Evolutionary conservation across 331 rosid genomes (phyloP).

Genomic region (Pyrus hybrid): DNA sequence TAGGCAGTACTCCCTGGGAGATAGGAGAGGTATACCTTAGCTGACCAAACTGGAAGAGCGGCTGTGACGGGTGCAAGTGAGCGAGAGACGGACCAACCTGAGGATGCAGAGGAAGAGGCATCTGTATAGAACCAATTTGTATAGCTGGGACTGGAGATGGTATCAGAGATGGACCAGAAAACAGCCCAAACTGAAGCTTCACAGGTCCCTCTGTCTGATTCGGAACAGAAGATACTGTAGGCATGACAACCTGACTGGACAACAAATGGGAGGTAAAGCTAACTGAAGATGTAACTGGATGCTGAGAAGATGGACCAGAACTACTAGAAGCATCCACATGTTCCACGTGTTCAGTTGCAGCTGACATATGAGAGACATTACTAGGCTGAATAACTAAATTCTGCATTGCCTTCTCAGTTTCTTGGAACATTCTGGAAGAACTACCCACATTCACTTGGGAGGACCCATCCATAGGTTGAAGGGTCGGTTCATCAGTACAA

Average conservation of each 20-base stretch:
- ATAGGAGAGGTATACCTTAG: conserved; percentile 69
- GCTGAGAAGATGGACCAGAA: conserved; percentile 43
- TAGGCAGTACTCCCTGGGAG: conserved; percentile 74
- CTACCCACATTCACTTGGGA: conserved; percentile 35
- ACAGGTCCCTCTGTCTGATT: conserved; percentile 71
- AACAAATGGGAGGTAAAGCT: conserved; percentile 40
- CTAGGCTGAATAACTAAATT: conserved; percentile 42
- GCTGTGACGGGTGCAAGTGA: conserved; percentile 72
- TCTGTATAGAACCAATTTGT: conserved; percentile 97
- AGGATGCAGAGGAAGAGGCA: conserved; percentile 92
- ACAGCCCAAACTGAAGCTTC: conserved; percentile 95
- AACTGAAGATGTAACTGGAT: conserved; percentile 33
- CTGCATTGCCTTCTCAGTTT: conserved; percentile 46
- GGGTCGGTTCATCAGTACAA: conserved; percentile 23
- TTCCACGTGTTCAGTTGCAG: conserved; percentile 31
- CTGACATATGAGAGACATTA: conserved; percentile 24
- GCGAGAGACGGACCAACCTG: conserved; percentile 63
- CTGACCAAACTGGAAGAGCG: conserved; percentile 98
- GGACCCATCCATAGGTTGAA: conserved; percentile 39
- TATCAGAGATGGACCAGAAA: conserved; percentile 93
- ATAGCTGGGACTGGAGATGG: conserved; percentile 95
- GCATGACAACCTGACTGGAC: conserved; percentile 33
- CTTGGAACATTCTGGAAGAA: conserved; percentile 47
- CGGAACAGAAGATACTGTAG: conserved; percentile 38
- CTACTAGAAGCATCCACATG: conserved; percentile 39